These are phyloP conservation scores for Malus orientalis DNA, from an alignment of 306 rosid genomes.

Conservation along the genomic window DNA sequence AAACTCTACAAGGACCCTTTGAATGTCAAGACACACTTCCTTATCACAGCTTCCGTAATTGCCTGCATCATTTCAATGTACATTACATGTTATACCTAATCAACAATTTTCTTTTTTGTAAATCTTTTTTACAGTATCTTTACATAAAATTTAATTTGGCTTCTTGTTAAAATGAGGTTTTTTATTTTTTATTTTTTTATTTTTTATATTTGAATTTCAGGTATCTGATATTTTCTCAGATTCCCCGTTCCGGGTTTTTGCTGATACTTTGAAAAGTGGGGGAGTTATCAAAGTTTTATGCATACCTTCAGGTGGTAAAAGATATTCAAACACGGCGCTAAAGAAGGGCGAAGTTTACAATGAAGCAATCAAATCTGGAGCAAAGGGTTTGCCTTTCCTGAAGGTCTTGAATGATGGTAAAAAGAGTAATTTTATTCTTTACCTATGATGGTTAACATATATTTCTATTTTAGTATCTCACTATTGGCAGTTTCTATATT, in stretches of 20 bases:
- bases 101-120: neutral
- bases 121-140: neutral
- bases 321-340: constrained; percentile 81
- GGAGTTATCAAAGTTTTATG: constrained; percentile 75
- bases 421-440: neutral
- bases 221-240: constrained; percentile 74
- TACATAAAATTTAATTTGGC: neutral
- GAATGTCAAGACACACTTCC: neutral
- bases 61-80: neutral
- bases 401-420: constrained; percentile 79
- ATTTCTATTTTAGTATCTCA: constrained; percentile 1
- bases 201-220: constrained; percentile 36
- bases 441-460: neutral
- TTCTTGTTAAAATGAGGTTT: neutral
- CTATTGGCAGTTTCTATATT: constrained; percentile 11
- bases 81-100: neutral
- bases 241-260: constrained; percentile 74
- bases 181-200: too few relatives aligned
- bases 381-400: constrained; percentile 86
- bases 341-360: constrained; percentile 75
- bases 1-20: neutral
- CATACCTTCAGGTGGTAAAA: constrained; percentile 69
- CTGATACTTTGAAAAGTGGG: constrained; percentile 64
- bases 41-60: neutral
- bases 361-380: constrained; percentile 79